phyloP scores from a whole-genome alignment of 305 asterid species.

The Ajuga reptans region DNA sequence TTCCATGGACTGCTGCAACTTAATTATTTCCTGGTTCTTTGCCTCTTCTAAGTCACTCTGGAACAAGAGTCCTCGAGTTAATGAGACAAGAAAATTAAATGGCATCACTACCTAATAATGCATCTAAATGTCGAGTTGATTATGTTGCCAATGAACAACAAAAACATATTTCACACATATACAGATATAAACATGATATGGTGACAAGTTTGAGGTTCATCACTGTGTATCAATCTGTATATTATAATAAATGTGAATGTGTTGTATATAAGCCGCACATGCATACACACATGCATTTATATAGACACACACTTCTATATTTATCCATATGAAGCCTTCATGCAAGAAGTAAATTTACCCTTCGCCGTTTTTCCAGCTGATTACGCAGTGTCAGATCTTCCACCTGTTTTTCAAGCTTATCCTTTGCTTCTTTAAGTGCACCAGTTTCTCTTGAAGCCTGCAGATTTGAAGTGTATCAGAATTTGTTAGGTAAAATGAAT shows the following conservation, averaged over 20 bases:
- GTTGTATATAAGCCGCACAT: neutral
- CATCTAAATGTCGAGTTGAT: constrained; percentile 8
- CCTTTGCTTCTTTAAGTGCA: constrained; percentile 87
- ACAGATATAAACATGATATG: neutral
- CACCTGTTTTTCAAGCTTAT: constrained; percentile 90
- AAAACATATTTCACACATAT: neutral
- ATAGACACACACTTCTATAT: neutral
- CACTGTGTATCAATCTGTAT: neutral
- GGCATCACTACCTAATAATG: neutral
- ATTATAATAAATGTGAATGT: neutral
- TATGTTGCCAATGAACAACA: neutral
- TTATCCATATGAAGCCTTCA: neutral
- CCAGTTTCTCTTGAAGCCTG: constrained; percentile 94
- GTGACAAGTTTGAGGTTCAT: neutral
- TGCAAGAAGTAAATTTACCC: constrained; percentile 46
- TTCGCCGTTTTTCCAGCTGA: constrained; percentile 82
- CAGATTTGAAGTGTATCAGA: constrained; percentile 26
- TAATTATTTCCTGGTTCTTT: constrained; percentile 53
- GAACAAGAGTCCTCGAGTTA: constrained; percentile 20
- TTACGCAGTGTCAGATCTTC: constrained; percentile 84
- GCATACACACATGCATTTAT: neutral
- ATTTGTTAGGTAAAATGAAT: neutral
- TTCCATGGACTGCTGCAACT: constrained; percentile 57
- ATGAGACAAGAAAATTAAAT: constrained; percentile 12
- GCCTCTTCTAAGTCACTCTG: constrained; percentile 83